Base-by-base conservation (phyloP, 495 filamentous ascomycete species). In the Trichoderma gamsii region DNA sequence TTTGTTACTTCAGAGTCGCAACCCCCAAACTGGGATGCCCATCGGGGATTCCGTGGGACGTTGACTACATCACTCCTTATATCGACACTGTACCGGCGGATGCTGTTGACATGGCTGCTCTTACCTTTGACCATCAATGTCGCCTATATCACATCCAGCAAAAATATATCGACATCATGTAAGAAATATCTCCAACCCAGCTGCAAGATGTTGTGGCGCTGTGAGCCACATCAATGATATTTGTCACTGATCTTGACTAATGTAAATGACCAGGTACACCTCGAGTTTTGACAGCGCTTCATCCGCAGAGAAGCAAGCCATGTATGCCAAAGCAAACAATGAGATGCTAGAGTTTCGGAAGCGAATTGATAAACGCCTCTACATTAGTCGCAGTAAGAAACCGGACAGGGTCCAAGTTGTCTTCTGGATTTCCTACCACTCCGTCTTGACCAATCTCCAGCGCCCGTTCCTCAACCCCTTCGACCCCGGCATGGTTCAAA, bases 381-480 rank as follows among this genome's bases (percentile, higher is more conserved):
- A 49, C 43, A 44, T 66, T 16, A 49, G 41, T 16, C 65, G 65
- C n/a, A 66, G 21, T 18, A 16, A 9, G 3, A 44, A 46, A n/a
- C 43, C 65, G 2, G 1, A 66, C 41, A 51, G 41, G n/a, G 21
- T 41, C 18, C 65, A 66, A 23, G 29, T 66, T 16, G 65, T 66
- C 43, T 66, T 66, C 43, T 66, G 65, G 65, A 66, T 66, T 23
- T 44, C 65, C 3, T 66, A 66, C 23, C 35, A 66, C 49, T 29
- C 65, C 43, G 29, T n/a, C 49, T 16, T 49, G 3, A 66, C 51
- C 38, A 43, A 44, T 27, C 65, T 66, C 18, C 32, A 66, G 6
- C 65, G 65, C 8, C 65, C 41, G 7, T 5, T 49, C 18, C 65
- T 66, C 43, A 23, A 66, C 23, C 65, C 65, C 21, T 11, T 29